These are phyloP conservation scores for Dioszegia crocea DNA, from an alignment of 768 basidiomycete species.

Conservation along the genomic window DNA sequence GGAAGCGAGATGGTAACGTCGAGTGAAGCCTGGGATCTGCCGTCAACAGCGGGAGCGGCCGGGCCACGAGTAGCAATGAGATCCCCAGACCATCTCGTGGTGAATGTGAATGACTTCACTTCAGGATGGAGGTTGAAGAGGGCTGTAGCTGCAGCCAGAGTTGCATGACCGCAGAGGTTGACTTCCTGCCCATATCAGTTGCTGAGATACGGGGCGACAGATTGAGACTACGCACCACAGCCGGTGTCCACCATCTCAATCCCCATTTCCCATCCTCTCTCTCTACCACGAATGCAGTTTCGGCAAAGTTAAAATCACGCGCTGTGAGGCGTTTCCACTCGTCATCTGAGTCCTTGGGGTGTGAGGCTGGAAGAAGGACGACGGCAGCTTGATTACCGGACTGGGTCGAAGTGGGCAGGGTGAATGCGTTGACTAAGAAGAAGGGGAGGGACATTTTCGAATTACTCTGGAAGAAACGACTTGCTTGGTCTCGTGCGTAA, in stretches of 20 bases:
- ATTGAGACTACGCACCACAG: slow-evolving; percentile 3
- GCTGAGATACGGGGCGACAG: too few species aligned
- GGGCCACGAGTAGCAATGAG: slow-evolving; percentile 13
- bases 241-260: slow-evolving; percentile 34
- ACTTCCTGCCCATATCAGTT: slow-evolving; percentile 18
- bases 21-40: neutral
- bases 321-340: slow-evolving; percentile 18
- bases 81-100: slow-evolving; percentile 19
- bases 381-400: slow-evolving; percentile 36
- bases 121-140: slow-evolving; percentile 24
- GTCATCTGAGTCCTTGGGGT: slow-evolving; percentile 8
- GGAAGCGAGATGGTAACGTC: slow-evolving; percentile 23
- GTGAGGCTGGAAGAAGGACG: slow-evolving; percentile 14
- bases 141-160: slow-evolving; percentile 21
- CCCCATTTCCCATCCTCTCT: slow-evolving; percentile 13
- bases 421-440: slow-evolving; percentile 34
- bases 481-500: too few species aligned
- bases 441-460: slow-evolving; percentile 15
- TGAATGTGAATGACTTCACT: slow-evolving; percentile 6
- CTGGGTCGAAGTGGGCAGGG: slow-evolving; percentile 11
- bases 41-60: neutral
- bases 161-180: slow-evolving; percentile 32
- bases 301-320: slow-evolving; percentile 29
- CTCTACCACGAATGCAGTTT: slow-evolving; percentile 26
- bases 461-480: neutral